Percentiles rank a stretch among this genome's conserved stretches.
These are phyloP conservation scores for Globomyces sp. DNA, from an alignment of 371 early-diverging fungal species.

Conservation along the genomic window DNA sequence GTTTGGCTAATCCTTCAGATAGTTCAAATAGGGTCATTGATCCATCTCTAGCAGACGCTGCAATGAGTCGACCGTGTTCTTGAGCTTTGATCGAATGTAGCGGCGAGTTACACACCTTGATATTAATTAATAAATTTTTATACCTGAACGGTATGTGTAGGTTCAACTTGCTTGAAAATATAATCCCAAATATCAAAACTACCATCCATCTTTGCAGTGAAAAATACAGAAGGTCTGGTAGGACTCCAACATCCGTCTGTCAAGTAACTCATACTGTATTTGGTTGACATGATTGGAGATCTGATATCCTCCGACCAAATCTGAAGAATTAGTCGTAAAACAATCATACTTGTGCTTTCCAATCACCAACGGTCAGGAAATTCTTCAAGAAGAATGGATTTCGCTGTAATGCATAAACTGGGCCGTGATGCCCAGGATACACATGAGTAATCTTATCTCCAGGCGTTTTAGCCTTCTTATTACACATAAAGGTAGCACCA, in stretches of 20 bases:
- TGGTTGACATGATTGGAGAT: constrained; percentile 51
- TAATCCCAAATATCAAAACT: constrained; percentile 57
- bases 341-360: constrained; percentile 36
- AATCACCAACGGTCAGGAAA: constrained; percentile 58
- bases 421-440: constrained; percentile 55
- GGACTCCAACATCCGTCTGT: constrained; percentile 60
- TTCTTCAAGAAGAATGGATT: constrained; percentile 61
- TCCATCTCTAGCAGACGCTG: constrained; percentile 52
- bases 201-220: constrained; percentile 54
- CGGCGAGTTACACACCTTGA: constrained; percentile 48
- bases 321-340: constrained; percentile 19
- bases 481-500: constrained; percentile 56
- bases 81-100: constrained; percentile 53
- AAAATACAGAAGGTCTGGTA: constrained; percentile 55
- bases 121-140: not conserved
- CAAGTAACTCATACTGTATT: constrained; percentile 45
- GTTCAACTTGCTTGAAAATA: constrained; percentile 56
- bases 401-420: constrained; percentile 52
- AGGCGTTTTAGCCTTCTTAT: constrained; percentile 59
- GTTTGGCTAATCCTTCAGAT: constrained; percentile 41
- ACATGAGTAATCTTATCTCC: constrained; percentile 56
- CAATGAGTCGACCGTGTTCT: constrained; percentile 52
- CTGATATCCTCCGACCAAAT: constrained; percentile 59
- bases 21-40: constrained; percentile 51
- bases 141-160: constrained; percentile 53